Conservation (phyloP, 163 green algal species). For the Scenedesmus sp. region DNA sequence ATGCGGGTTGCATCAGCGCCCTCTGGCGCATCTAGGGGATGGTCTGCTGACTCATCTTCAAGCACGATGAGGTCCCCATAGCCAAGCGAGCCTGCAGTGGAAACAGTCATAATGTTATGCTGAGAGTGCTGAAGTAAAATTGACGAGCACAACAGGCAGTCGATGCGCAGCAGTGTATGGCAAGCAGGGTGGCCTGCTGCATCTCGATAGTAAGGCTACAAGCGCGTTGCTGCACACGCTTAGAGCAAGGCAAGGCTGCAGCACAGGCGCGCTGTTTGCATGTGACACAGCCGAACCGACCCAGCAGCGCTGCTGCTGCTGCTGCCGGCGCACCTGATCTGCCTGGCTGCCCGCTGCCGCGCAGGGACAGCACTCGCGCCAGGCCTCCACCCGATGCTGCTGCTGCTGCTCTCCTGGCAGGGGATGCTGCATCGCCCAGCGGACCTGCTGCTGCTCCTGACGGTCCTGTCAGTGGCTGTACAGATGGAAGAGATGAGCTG, state of each 20-base stretch:
- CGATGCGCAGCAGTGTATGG: not conserved
- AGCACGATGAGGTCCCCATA: conserved; percentile 33
- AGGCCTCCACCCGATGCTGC: not conserved
- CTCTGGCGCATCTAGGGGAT: conserved; percentile 32
- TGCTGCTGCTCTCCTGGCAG: not conserved
- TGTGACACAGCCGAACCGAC: not conserved
- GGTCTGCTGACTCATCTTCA: conserved; percentile 6
- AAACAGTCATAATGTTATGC: too few species aligned
- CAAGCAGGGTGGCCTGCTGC: not conserved
- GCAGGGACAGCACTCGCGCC: conserved; percentile 14
- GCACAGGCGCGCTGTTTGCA: not conserved
- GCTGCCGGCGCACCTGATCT: not conserved
- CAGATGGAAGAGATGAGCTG: not conserved
- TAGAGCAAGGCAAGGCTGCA: not conserved
- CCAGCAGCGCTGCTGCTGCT: not conserved
- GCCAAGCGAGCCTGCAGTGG: conserved; percentile 23
- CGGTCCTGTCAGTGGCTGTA: not conserved
- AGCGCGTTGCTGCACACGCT: not conserved
- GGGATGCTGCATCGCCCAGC: not conserved
- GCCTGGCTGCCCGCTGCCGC: not conserved
- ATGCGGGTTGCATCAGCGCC: conserved; percentile 27
- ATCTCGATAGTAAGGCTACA: not conserved
- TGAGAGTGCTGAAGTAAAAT: too few species aligned
- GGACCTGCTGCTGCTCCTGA: not conserved
- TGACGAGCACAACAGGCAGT: not conserved